Base-by-base conservation (phyloP, 2,329 filamentous ascomycete species). In the Paecilomyces sp. region DNA sequence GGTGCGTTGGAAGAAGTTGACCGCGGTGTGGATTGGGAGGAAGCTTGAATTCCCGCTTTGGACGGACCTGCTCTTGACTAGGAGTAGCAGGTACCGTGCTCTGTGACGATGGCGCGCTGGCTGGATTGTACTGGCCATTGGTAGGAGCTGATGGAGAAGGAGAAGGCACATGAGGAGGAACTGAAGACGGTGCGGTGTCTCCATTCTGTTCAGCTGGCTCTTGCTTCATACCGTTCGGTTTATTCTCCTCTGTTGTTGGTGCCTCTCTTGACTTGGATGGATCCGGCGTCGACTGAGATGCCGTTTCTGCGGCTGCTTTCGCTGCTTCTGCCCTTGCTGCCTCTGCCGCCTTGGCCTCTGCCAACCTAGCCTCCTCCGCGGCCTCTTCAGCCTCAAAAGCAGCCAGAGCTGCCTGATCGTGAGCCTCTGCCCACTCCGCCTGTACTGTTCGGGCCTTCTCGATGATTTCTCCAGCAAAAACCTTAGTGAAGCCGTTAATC, bases 391-490 rank as follows among this genome's bases (percentile, higher is more conserved):
- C 81, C 65, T 83, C 81, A 67, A 83, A 83, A 66, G 81, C 77
- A 25, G 78, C 81, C 57, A 81, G 79, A 3, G 81, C 81, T 1
- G 77, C 79, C 67, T 83, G 74, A 61, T 82, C 80, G 59, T 78
- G 77, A 5, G 79, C 81, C 5, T 78, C 76, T 12, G 77, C 77
- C 73, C 75, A 79, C 65, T 80, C 75, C 68, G 78, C 62, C 70
- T 88, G 87, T 4, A 89, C 85, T 9, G 84, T 83, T 59, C 85
- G 77, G 15, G 86, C 86, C 65, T 83, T 81, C 70, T 89, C 86
- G 58, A 88, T 81, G 59, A 89, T 79, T 65, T 87, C 83, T 56
- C 85, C 86, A 12, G 85, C 83, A 71, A 88, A 88, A 63, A 86
- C 81, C 71, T 89, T 89, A 22, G 83, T 84, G 68, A 86, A 88